phyloP scores from a whole-genome alignment of 352 stramenopile genomes.

The Globisporangium iwayamae region DNA sequence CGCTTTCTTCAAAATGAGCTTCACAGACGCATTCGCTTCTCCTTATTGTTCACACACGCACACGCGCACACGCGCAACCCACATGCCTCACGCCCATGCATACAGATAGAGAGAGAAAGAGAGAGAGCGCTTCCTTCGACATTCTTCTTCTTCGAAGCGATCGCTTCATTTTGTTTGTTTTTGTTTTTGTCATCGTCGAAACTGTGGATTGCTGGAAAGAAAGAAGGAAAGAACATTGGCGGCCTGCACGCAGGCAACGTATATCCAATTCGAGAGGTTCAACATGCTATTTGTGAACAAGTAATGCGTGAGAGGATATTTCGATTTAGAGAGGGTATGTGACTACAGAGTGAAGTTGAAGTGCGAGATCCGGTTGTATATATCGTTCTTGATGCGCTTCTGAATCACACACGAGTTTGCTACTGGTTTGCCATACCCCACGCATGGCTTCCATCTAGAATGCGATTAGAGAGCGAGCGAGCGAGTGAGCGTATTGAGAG shows the following conservation, averaged over 20 bases:
- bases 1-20: neutral
- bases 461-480: too few relatives aligned
- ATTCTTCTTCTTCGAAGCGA: neutral
- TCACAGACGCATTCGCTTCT: neutral
- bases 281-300: too few relatives aligned
- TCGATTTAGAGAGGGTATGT: too few relatives aligned
- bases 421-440: too few relatives aligned
- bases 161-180: neutral
- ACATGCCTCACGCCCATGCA: neutral
- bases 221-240: neutral
- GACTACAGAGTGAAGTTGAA: neutral
- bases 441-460: too few relatives aligned
- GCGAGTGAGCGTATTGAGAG: too few relatives aligned
- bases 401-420: too few relatives aligned
- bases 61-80: too few relatives aligned
- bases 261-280: too few relatives aligned
- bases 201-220: conserved; percentile 3
- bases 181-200: conserved; percentile 2
- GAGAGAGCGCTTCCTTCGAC: neutral
- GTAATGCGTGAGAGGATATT: too few relatives aligned
- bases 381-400: too few relatives aligned
- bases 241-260: too few relatives aligned
- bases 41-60: neutral
- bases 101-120: neutral
- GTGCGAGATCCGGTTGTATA: neutral